Evolutionary conservation across 352 stramenopile species (phyloP).

Genomic region (Globisporangium barbulae): DNA sequence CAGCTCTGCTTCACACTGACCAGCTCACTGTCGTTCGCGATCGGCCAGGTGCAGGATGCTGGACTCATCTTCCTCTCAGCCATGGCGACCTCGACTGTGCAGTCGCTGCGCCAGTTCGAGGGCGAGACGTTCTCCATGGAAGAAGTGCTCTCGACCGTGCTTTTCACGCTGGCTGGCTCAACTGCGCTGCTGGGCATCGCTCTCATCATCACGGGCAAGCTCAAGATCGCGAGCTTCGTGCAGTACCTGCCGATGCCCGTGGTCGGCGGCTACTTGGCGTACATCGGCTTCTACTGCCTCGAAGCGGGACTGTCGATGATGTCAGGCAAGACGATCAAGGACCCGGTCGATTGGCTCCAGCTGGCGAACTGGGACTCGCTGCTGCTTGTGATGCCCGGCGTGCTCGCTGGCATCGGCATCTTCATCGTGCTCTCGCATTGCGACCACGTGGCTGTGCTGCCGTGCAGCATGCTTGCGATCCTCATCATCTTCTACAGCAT

Average conservation of each 20-base stretch:
- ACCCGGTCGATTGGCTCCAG: conserved; percentile 78
- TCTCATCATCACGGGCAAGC: conserved; percentile 94
- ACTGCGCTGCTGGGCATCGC: conserved; percentile 91
- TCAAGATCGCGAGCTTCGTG: conserved; percentile 94
- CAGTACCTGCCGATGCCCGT: conserved; percentile 97
- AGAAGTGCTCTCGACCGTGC: conserved; percentile 90
- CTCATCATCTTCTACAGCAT: conserved; percentile 82
- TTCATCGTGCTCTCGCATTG: conserved; percentile 82
- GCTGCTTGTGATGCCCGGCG: conserved; percentile 81
- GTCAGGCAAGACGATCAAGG: conserved; percentile 90
- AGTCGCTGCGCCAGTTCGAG: conserved; percentile 58
- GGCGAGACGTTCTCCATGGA: conserved; percentile 70
- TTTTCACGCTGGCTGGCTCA: conserved; percentile 91
- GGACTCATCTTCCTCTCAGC: conserved; percentile 98
- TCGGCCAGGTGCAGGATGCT: conserved; percentile 98
- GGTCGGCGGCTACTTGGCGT: conserved; percentile 97
- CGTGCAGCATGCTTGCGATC: conserved; percentile 85
- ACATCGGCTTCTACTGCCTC: conserved; percentile 93
- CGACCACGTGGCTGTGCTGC: conserved; percentile 84
- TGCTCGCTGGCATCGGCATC: conserved; percentile 80
- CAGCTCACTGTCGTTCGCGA: conserved; percentile 94
- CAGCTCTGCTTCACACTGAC: conserved; percentile 85
- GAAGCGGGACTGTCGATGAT: conserved; percentile 84
- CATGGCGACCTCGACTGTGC: conserved; percentile 92
- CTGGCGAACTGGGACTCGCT: conserved; percentile 76